Conservation (phyloP, 108 stramenopile species). For the Skeletonema menzelii region DNA sequence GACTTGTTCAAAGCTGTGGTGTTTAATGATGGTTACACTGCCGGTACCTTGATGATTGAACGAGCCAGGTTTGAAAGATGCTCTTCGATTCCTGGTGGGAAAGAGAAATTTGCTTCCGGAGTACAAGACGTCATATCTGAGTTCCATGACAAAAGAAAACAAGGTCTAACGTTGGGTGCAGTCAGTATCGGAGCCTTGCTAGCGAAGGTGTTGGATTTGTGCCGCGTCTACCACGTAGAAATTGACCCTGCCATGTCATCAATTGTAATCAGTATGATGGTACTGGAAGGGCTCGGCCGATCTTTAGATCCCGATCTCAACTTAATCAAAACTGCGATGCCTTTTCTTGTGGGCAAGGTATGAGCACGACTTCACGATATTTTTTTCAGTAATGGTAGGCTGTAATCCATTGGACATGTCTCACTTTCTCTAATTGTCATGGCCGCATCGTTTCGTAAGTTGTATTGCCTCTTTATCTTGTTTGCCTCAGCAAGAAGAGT, state of each 20-base stretch:
- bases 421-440: constrained; percentile 22
- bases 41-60: constrained; percentile 88
- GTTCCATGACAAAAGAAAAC: constrained; percentile 83
- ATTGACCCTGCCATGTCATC: constrained; percentile 91
- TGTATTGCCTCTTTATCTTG: constrained; percentile 14
- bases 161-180: constrained; percentile 85
- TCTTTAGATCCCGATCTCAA: constrained; percentile 86
- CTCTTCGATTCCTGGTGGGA: constrained; percentile 73
- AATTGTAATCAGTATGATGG: constrained; percentile 84
- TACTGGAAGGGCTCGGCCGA: constrained; percentile 87
- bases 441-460: not conserved
- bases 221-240: constrained; percentile 82
- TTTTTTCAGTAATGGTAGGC: constrained; percentile 27
- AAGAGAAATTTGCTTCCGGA: constrained; percentile 80
- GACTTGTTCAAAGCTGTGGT: constrained; percentile 88
- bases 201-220: constrained; percentile 77
- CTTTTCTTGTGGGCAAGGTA: constrained; percentile 76
- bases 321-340: constrained; percentile 77
- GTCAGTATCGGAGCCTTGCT: constrained; percentile 82
- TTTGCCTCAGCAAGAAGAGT: constrained; percentile 31
- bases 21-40: constrained; percentile 78
- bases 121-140: constrained; percentile 78
- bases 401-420: constrained; percentile 40
- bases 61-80: constrained; percentile 86
- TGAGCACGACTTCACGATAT: constrained; percentile 18